Evolutionary conservation across 179 eudicot genomes (phyloP).

Genomic region (Spergularia azorica): DNA sequence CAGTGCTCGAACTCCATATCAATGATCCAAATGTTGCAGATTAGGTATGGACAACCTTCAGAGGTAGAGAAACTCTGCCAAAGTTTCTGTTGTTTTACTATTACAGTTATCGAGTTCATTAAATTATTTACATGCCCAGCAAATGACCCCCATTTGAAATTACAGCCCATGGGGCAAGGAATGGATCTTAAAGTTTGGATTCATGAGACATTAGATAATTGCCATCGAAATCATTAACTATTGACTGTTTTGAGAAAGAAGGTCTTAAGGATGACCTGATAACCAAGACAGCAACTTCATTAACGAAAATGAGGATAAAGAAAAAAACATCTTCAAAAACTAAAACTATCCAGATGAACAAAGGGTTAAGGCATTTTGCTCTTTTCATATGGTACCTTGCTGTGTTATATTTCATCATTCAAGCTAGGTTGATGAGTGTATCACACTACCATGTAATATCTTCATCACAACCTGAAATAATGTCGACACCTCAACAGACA

Average conservation of each 20-base stretch:
- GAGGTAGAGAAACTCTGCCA: not conserved
- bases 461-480: no score
- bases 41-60: no score
- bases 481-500: no score
- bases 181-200: not conserved
- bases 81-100: not conserved
- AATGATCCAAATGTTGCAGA: not conserved
- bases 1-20: not conserved
- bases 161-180: not conserved
- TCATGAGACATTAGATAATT: not conserved
- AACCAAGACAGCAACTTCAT: not conserved
- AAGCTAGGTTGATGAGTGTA: no score
- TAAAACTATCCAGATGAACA: not conserved
- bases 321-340: not conserved
- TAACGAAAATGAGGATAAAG: not conserved
- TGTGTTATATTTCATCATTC: no score
- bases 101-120: not conserved
- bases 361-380: not conserved
- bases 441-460: no score
- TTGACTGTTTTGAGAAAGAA: no score
- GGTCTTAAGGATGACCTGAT: not conserved
- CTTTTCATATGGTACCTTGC: not conserved
- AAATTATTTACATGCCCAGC: not conserved
- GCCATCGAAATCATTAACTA: no score
- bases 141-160: not conserved